phyloP scores from a whole-genome alignment of 495 filamentous ascomycete genomes.

The Podospora pseudopauciseta region DNA sequence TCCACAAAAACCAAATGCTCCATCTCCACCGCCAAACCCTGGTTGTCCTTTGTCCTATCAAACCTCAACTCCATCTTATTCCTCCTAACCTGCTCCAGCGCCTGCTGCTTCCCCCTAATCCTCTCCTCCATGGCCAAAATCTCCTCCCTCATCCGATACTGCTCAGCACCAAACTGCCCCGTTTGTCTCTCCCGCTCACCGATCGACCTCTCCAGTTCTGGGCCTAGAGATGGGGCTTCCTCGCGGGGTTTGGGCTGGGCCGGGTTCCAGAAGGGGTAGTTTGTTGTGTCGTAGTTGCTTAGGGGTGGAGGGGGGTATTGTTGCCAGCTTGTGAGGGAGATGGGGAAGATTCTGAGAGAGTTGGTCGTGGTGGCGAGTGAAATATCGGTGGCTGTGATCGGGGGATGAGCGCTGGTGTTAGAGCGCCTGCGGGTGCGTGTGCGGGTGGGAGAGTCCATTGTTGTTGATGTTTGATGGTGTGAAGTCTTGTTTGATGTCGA shows the following conservation, averaged over 20 bases:
- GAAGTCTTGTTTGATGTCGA: too few species aligned
- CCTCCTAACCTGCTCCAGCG: not conserved
- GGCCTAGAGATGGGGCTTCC: not conserved
- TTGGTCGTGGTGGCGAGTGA: too few species aligned
- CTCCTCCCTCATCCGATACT: not conserved
- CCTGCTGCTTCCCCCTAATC: not conserved
- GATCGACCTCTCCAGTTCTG: not conserved
- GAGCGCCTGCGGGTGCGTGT: too few species aligned
- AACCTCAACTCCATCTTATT: not conserved
- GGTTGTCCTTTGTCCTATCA: not conserved
- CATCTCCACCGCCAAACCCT: not conserved
- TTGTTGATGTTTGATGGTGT: too few species aligned
- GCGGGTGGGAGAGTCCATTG: too few species aligned
- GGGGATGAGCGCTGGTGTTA: too few species aligned
- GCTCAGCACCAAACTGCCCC: not conserved
- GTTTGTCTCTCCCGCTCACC: not conserved
- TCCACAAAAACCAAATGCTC: not conserved
- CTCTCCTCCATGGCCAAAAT: not conserved
- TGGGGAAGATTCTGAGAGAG: not conserved
- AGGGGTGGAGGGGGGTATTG: not conserved
- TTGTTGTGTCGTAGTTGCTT: not conserved
- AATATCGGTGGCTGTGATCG: too few species aligned
- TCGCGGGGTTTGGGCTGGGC: not conserved
- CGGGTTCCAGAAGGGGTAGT: not conserved
- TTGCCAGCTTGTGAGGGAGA: not conserved